Conservation (phyloP, 345 rosid genomes). For the Atalantia buxifolia region DNA sequence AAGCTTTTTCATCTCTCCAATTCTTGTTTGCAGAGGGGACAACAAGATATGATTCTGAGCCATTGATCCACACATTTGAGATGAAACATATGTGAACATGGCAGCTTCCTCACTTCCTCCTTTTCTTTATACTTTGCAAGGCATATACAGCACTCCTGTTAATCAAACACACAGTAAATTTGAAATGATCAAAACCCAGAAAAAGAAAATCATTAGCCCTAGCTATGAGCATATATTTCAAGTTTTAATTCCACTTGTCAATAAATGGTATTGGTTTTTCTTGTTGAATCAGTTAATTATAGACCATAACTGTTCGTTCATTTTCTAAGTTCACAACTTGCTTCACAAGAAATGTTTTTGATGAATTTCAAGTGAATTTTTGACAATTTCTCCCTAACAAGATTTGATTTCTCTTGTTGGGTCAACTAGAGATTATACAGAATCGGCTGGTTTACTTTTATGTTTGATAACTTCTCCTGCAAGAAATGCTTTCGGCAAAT, state of each 20-base stretch:
- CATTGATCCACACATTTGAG: constrained; percentile 95
- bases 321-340: neutral
- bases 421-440: too few species aligned
- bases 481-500: neutral
- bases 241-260: too few species aligned
- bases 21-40: constrained; percentile 95
- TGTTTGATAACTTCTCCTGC: neutral
- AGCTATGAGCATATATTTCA: neutral
- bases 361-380: neutral
- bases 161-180: neutral
- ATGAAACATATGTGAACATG: constrained; percentile 91
- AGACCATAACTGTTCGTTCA: neutral
- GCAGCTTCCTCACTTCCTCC: constrained; percentile 84
- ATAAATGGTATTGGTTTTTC: too few species aligned
- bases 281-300: too few species aligned
- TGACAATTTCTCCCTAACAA: too few species aligned
- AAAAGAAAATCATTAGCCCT: neutral
- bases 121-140: constrained; percentile 77
- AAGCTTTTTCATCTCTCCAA: constrained; percentile 45
- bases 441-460: neutral
- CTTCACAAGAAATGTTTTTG: neutral
- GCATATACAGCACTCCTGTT: constrained; percentile 94
- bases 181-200: too few species aligned
- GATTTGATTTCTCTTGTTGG: neutral
- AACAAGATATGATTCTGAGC: constrained; percentile 90